Evolutionary conservation across 495 filamentous ascomycete genomes (phyloP).

Genomic region (Penicillium waksmanii): DNA sequence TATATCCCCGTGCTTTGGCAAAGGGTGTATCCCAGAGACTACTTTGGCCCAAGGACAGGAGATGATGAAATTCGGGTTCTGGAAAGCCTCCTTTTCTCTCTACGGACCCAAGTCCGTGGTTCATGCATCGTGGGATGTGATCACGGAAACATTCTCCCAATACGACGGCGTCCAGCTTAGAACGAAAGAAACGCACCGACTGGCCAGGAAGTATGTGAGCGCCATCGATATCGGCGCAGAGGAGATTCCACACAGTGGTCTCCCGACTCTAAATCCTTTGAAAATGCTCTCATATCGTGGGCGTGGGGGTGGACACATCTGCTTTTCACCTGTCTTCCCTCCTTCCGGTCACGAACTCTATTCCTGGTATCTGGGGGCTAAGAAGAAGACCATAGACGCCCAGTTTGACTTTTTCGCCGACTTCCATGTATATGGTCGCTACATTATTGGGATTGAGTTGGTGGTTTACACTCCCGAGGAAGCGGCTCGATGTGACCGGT

Average conservation of each 20-base stretch:
- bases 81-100: too few species aligned
- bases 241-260: constrained; percentile 16
- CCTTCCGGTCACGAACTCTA: constrained; percentile 4
- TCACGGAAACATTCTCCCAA: too few species aligned
- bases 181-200: too few species aligned
- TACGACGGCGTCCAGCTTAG: too few species aligned
- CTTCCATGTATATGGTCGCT: constrained; percentile 13
- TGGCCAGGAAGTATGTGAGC: too few species aligned
- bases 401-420: constrained; percentile 16
- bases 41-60: too few species aligned
- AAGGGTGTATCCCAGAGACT: too few species aligned
- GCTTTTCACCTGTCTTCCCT: constrained; percentile 5
- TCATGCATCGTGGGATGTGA: too few species aligned
- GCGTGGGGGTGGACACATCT: not conserved
- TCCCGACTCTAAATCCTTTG: constrained; percentile 14
- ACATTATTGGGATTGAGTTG: constrained; percentile 14
- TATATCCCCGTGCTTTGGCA: too few species aligned
- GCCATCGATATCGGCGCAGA: not conserved
- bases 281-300: constrained; percentile 5
- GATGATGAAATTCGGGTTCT: too few species aligned
- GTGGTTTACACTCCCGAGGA: constrained; percentile 7
- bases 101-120: too few species aligned
- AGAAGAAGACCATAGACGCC: constrained; percentile 5
- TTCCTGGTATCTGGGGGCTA: constrained; percentile 1
- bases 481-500: too few species aligned